Evolutionary conservation across 192 early-diverging fungal genomes (phyloP).

Genomic region (Rhizoclosmatium globosum): DNA sequence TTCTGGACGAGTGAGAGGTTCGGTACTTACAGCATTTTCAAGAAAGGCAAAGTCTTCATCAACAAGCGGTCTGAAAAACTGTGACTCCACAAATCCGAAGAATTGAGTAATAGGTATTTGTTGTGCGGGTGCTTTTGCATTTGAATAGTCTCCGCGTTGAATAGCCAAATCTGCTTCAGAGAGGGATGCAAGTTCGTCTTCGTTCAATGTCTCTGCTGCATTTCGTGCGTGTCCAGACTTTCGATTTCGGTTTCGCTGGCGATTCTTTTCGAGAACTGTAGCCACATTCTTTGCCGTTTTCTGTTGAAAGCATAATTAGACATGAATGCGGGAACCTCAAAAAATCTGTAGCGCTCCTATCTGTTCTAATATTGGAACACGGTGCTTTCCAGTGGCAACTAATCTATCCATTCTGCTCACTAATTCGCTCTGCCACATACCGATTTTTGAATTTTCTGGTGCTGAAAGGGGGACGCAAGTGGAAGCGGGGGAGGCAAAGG

Average conservation of each 20-base stretch:
- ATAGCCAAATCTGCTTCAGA: constrained; percentile 34
- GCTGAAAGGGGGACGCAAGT: not conserved
- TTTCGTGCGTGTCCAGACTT: not conserved
- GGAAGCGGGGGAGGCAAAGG: not conserved
- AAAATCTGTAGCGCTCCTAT: not conserved
- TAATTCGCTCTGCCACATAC: not conserved
- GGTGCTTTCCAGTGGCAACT: not conserved
- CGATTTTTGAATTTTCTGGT: constrained; percentile 9
- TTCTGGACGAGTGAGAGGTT: not conserved
- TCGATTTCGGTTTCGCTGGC: constrained; percentile 11
- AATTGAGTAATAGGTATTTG: constrained; percentile 85
- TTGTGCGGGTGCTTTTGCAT: constrained; percentile 65
- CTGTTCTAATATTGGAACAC: too few species aligned
- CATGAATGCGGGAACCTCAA: not conserved
- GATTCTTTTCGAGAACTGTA: constrained; percentile 24
- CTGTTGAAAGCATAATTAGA: constrained; percentile 4
- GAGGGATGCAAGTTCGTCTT: constrained; percentile 12
- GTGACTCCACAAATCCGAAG: constrained; percentile 79
- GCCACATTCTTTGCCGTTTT: constrained; percentile 32
- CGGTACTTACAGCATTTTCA: constrained; percentile 56
- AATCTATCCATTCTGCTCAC: not conserved
- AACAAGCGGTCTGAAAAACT: constrained; percentile 80
- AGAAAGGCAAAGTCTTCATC: constrained; percentile 83
- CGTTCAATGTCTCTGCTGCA: not conserved
- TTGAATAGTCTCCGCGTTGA: constrained; percentile 56